Evolutionary conservation across 371 early-diverging fungal genomes (phyloP).

Genomic region (Amoeboaphelidium occidentale): DNA sequence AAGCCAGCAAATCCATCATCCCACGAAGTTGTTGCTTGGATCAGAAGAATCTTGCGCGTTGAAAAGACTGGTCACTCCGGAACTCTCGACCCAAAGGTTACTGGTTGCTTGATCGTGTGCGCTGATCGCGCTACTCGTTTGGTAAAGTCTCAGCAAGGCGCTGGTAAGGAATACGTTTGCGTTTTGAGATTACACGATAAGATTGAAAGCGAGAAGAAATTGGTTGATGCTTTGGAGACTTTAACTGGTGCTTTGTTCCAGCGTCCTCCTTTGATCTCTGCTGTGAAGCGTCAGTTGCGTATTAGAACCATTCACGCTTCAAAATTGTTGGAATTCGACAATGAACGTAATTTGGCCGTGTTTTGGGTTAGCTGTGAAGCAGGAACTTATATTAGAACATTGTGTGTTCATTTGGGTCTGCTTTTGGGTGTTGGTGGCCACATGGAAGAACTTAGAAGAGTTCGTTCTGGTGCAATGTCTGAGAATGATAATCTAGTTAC

Average conservation of each 20-base stretch:
- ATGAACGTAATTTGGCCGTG: conserved; percentile 78
- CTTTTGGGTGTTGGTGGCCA: conserved; percentile 92
- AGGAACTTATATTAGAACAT: conserved; percentile 98
- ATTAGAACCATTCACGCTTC: conserved; percentile 94
- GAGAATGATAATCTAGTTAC: conserved; percentile 92
- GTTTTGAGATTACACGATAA: conserved; percentile 86
- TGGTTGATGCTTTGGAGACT: conserved; percentile 64
- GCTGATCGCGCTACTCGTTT: conserved; percentile 96
- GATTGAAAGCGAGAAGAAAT: conserved; percentile 60
- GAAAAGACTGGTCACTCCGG: conserved; percentile 99
- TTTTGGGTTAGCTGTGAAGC: conserved; percentile 99
- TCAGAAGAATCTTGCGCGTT: conserved; percentile 89
- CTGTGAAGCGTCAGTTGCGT: conserved; percentile 98
- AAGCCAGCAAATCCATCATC: conserved; percentile 99
- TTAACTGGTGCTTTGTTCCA: conserved; percentile 97
- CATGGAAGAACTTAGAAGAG: conserved; percentile 98
- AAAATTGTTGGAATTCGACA: conserved; percentile 88
- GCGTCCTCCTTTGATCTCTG: conserved; percentile 98
- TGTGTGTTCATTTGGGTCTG: conserved; percentile 97
- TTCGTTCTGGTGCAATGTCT: conserved; percentile 75
- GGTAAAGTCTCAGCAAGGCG: conserved; percentile 97
- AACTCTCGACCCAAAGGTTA: conserved; percentile 98
- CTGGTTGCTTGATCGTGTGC: conserved; percentile 97
- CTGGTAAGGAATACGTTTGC: conserved; percentile 95
- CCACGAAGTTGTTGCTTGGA: conserved; percentile 99